Evolutionary conservation across 1,139 yeast genomes (phyloP), one percentile per base, ranked within the genome.

Genomic region (Magnusiomyces suaveolens): DNA sequence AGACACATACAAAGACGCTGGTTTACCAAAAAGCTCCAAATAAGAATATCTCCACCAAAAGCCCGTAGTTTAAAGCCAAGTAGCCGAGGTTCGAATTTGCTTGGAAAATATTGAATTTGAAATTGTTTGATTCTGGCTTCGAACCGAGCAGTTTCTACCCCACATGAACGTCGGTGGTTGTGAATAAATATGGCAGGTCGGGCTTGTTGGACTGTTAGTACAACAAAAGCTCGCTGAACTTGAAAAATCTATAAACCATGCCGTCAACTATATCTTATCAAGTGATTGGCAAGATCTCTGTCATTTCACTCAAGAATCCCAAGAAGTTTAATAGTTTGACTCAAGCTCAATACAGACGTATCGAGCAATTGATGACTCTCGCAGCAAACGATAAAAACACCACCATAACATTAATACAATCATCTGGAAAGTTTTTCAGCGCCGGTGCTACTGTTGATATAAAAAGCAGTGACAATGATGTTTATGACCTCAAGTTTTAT

Each of bases 401-500:
- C 0, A 68, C 79, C 6, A 77, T 81, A 39, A 88, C 96, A 1
- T 71, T 87, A 54, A 70, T 88, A 54, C 84, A 82, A 64, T 75
- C 89, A 39, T 75, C 85, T 0, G 96, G 96, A 1, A 75, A 83
- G 60, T 86, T 77, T 67, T 88, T 88, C 68, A 82, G 90, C 41
- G 87, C 96, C 4, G 97, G 97, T 43, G 96, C 96, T 33, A 83
- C 87, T 66, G 62, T 60, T 23, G 46, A 48, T 24, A 16, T 46
- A 2, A 38, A 48, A 6, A 60, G 62, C 10, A 63, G 63, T 1
- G 63, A 68, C 14, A 71, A 68, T 18, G 64, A 60, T 47, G 57
- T 51, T 32, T 43, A 51, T 44, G 57, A 57, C 36, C 57, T 56
- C 29, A 53, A 62, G 56, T 50, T 60, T 25, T 44, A 57, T 52